Evolutionary conservation across 139 green algal species (phyloP).

Genomic region (Chlorella sorokiniana): DNA sequence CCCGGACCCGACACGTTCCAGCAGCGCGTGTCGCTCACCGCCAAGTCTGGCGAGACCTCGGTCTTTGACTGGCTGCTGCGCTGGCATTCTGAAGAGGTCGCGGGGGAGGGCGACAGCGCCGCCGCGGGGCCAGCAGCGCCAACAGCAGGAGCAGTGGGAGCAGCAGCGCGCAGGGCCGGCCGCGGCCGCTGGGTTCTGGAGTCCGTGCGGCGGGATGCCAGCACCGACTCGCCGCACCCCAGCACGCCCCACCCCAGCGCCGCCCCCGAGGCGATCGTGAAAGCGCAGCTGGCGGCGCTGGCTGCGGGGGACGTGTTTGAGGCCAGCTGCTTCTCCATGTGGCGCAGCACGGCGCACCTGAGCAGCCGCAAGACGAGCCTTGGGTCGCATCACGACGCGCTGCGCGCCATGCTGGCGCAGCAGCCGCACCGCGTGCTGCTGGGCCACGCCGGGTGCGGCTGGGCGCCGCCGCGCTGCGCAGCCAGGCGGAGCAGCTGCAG

Average conservation of each 20-base stretch:
- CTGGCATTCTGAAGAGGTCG: background rate
- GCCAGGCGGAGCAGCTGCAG: slow-evolving; percentile 20
- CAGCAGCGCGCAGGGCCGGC: background rate
- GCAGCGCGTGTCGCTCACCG: slow-evolving; percentile 55
- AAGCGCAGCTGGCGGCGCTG: slow-evolving; percentile 36
- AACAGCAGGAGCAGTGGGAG: background rate
- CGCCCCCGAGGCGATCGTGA: slow-evolving; percentile 27
- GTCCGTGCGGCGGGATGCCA: slow-evolving; percentile 6
- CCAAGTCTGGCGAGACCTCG: slow-evolving; percentile 47
- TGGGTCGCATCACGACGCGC: slow-evolving; percentile 3
- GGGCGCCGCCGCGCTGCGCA: slow-evolving; percentile 8
- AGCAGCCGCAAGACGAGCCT: slow-evolving; percentile 12
- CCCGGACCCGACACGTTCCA: slow-evolving; percentile 31
- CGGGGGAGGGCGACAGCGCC: background rate
- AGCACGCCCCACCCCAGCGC: slow-evolving; percentile 37
- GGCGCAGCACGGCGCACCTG: background rate
- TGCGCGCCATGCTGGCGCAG: slow-evolving; percentile 6
- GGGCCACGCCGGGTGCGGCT: slow-evolving; percentile 5
- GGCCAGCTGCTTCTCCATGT: slow-evolving; percentile 23
- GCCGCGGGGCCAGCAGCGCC: background rate
- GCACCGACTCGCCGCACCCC: slow-evolving; percentile 17
- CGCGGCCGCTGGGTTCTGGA: slow-evolving; percentile 18
- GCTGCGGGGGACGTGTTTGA: slow-evolving; percentile 25
- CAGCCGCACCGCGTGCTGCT: slow-evolving; percentile 23
- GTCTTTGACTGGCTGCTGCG: slow-evolving; percentile 55